Percentiles rank a stretch among this genome's conserved stretches.
Conservation (phyloP, 1,284 basidiomycete genomes). For the Boletellus deceptivus region DNA sequence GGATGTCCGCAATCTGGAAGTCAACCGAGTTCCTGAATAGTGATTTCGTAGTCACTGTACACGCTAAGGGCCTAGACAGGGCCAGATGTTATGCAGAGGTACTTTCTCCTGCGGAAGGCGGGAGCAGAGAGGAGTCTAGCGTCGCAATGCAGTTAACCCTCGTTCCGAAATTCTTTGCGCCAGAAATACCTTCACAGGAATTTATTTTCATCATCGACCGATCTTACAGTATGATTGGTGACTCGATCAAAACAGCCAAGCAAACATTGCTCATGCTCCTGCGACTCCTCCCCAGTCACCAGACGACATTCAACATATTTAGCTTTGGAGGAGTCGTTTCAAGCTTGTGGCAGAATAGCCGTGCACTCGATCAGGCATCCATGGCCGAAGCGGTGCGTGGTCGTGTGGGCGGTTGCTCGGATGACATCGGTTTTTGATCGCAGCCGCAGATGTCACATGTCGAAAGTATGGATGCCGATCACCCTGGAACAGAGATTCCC, state of each 20-base stretch:
- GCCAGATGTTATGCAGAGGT: conserved; percentile 57
- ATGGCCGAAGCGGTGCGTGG: conserved; percentile 41
- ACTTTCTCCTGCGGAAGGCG: neutral
- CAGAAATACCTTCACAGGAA: conserved; percentile 37
- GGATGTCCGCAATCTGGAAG: conserved; percentile 38
- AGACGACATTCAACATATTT: conserved; percentile 47
- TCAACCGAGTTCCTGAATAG: conserved; percentile 40
- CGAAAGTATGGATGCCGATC: conserved; percentile 39
- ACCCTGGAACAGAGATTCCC: conserved; percentile 49
- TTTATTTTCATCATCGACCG: conserved; percentile 46
- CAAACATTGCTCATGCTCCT: conserved; percentile 35
- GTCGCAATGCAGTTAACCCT: conserved; percentile 52
- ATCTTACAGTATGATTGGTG: conserved; percentile 39
- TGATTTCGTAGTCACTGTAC: conserved; percentile 48
- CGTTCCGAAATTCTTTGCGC: conserved; percentile 47
- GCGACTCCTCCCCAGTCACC: conserved; percentile 31
- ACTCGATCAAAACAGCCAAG: conserved; percentile 38
- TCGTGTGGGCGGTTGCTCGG: conserved; percentile 11
- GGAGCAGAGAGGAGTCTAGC: conserved; percentile 25
- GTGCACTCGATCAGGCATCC: conserved; percentile 31
- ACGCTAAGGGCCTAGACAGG: conserved; percentile 44
- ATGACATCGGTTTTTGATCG: conserved; percentile 3
- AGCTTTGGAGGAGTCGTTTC: conserved; percentile 44
- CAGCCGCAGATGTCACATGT: conserved; percentile 32
- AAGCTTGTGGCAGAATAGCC: conserved; percentile 40